Evolutionary conservation across 176 grass and related monocot genomes (phyloP), one percentile per base, ranked within the genome.

Genomic region (Elymus sibiricus): DNA sequence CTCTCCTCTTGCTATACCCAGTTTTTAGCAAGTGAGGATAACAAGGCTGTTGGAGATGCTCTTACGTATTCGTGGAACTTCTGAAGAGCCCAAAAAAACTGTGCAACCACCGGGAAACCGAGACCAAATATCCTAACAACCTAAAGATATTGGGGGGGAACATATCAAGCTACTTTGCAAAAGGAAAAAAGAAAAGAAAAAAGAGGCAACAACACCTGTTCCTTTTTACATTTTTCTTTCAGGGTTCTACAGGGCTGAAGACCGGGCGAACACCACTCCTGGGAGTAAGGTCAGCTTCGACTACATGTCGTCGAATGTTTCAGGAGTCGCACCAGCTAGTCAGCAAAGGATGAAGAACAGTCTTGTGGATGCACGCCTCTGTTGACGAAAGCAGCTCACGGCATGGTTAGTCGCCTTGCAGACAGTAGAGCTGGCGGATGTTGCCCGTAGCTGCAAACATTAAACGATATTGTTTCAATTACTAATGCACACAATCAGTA

Each of bases 401-500:
- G 4, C 62, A 47, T 22, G 70, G 35, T 98, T 89, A 98, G 75
- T 98, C 91, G 10, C 88, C 88, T 84, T 98, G 96, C 73, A 98
- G 92, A 83, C 96, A 95, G 91, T 98, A 98, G 22, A 98, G 90
- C 91, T 95, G 96, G 65, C 93, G 96, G 64, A 98, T 92, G 78
- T 98, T 98, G 55, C 96, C 93, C 0, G 96, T 95, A 82, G 93
- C 96, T 98, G 90, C 61, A 76, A 79, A 80, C 46, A 88, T 66
- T 44, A 80, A 76, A 39, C 12, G 46, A 10, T n/a, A 90, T 35
- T 70, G 24, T 26, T 82, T 81, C 35, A 19, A 75, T 85, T 78
- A 83, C 6, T 56, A 84, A 42, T 75, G 58, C 26, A 74, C 4
- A 75, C 2, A 19, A 44, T 24, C 28, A 72, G 15, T 46, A 22